Evolutionary conservation across 1,284 basidiomycete species (phyloP).

Genomic region (Fomitiporia mediterranea): DNA sequence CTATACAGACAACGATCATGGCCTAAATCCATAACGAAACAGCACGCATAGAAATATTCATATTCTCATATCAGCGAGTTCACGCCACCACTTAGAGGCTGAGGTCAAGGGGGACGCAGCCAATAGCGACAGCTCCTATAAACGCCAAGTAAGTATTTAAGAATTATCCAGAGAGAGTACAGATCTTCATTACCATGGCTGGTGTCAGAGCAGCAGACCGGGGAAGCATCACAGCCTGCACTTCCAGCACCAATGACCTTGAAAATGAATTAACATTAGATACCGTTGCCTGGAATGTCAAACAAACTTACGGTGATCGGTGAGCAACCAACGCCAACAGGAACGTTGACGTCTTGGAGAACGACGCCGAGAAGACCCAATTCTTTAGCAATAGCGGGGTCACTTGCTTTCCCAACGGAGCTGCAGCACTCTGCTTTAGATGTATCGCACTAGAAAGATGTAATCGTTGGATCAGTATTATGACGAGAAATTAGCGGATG

Average conservation of each 20-base stretch:
- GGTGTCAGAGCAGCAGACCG: constrained; percentile 14
- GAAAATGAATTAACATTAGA: neutral
- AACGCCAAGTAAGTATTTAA: neutral
- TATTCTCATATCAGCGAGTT: no score
- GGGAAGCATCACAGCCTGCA: neutral
- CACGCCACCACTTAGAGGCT: constrained; percentile 3
- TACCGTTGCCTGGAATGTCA: no score
- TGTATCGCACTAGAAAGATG: constrained; percentile 15
- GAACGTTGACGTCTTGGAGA: constrained; percentile 1
- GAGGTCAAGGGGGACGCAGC: constrained; percentile 10
- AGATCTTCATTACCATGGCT: neutral
- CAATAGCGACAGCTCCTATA: constrained; percentile 11
- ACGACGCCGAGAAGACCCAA: constrained; percentile 13
- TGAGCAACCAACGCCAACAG: constrained; percentile 7
- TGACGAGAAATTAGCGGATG: neutral
- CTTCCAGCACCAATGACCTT: constrained; percentile 7
- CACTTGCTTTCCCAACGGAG: constrained; percentile 6
- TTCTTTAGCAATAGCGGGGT: neutral
- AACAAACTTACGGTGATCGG: constrained; percentile 1
- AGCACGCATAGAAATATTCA: no score
- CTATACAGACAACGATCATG: no score
- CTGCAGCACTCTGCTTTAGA: constrained; percentile 19
- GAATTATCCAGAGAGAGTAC: neutral
- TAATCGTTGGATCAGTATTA: neutral
- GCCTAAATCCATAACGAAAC: no score